Conservation (phyloP, 2,329 filamentous ascomycete genomes). For the Aspergillus neoniger region DNA sequence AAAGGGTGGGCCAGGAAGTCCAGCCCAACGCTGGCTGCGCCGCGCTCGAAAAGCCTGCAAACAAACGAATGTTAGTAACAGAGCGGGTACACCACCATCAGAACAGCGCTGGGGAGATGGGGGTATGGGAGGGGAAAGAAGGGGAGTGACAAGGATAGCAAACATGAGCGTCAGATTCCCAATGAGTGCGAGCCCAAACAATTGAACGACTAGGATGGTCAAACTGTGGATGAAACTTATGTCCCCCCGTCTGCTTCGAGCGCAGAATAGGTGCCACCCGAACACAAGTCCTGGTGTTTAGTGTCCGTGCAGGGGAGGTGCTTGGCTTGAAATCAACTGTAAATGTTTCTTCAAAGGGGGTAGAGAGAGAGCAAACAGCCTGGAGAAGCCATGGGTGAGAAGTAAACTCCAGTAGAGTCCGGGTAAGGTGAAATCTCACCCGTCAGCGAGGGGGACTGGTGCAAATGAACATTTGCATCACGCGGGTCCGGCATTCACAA, state of each 20-base stretch:
- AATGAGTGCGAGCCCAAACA: constrained; percentile 40
- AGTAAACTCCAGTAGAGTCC: constrained; percentile 48
- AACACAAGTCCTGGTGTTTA: constrained; percentile 33
- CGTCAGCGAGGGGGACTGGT: constrained; percentile 47
- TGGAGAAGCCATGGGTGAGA: constrained; percentile 55
- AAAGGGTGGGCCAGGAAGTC: constrained; percentile 95
- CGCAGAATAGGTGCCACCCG: constrained; percentile 35
- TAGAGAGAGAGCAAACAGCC: constrained; percentile 46
- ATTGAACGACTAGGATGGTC: constrained; percentile 41
- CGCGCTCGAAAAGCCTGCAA: constrained; percentile 85
- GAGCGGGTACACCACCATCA: constrained; percentile 13
- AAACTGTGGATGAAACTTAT: constrained; percentile 29
- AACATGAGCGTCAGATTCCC: constrained; percentile 45
- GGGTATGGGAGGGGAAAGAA: constrained; percentile 28
- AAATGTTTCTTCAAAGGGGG: constrained; percentile 34
- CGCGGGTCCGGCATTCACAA: constrained; percentile 39
- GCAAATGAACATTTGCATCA: constrained; percentile 38
- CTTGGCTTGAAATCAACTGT: constrained; percentile 29
- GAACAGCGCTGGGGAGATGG: constrained; percentile 31
- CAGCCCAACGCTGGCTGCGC: constrained; percentile 77
- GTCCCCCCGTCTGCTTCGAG: constrained; percentile 35
- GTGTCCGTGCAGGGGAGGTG: constrained; percentile 31
- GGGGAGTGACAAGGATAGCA: constrained; percentile 51
- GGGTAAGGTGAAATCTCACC: constrained; percentile 69
- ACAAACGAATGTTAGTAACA: constrained; percentile 41